Conservation (phyloP, 1,284 basidiomycete genomes). For the Microbotryomycetes sp. region DNA sequence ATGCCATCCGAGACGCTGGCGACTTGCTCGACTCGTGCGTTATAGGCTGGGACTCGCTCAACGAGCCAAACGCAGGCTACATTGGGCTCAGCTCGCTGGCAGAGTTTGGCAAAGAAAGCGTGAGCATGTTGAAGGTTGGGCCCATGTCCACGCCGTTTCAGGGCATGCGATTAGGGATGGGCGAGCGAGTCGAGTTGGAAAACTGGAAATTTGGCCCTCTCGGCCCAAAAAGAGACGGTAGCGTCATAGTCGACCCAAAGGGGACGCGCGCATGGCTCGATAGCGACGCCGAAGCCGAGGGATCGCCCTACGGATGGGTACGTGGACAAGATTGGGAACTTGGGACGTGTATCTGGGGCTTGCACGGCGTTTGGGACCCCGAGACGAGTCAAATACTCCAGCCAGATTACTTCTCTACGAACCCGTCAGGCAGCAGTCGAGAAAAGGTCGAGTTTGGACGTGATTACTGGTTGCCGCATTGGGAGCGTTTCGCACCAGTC, state of each 20-base stretch:
- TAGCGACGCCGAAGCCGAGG: conserved; percentile 32
- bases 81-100: conserved; percentile 60
- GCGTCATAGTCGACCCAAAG: conserved; percentile 70
- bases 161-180: conserved; percentile 79
- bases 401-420: conserved; percentile 65
- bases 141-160: conserved; percentile 79
- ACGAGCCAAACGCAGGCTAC: conserved; percentile 87
- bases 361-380: conserved; percentile 84
- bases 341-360: conserved; percentile 80
- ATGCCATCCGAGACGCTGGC: conserved; percentile 61
- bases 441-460: conserved; percentile 58
- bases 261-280: conserved; percentile 38
- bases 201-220: conserved; percentile 72
- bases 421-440: background rate
- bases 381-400: conserved; percentile 59
- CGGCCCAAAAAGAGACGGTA: conserved; percentile 68
- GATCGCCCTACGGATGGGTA: conserved; percentile 65
- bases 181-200: conserved; percentile 72
- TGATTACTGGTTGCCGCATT: conserved; percentile 80
- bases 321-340: conserved; percentile 69
- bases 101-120: conserved; percentile 36
- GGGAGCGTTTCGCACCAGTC: conserved; percentile 55
- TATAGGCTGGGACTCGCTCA: conserved; percentile 93
- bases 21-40: conserved; percentile 77
- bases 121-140: conserved; percentile 54